Conservation (phyloP, 768 basidiomycete species). For the Leccinum variicolor region DNA sequence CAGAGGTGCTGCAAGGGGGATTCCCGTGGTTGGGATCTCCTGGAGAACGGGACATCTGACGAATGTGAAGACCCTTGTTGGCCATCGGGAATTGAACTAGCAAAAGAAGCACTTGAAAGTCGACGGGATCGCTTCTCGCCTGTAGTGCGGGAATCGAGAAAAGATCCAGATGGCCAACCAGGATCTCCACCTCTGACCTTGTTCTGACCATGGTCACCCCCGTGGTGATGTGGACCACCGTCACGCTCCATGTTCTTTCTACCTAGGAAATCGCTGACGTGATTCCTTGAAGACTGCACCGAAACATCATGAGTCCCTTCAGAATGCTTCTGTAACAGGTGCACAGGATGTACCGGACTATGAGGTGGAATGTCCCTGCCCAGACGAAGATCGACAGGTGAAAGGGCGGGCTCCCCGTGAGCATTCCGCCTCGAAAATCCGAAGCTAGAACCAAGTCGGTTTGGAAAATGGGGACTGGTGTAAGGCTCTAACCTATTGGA, state of each 20-base stretch:
- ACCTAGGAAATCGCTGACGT: slow-evolving; percentile 15
- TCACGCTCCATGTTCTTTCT: slow-evolving; percentile 21
- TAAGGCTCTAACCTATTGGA: slow-evolving; percentile 89
- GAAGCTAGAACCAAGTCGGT: slow-evolving; percentile 36
- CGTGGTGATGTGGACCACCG: slow-evolving; percentile 5
- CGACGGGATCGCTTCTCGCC: slow-evolving; percentile 22
- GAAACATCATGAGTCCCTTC: slow-evolving; percentile 15
- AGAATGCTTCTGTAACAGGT: slow-evolving; percentile 58
- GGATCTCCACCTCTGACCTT: slow-evolving; percentile 17
- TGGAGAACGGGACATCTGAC: slow-evolving; percentile 17
- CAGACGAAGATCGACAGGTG: slow-evolving; percentile 42
- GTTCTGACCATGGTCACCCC: slow-evolving; percentile 18
- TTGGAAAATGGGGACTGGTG: slow-evolving; percentile 45
- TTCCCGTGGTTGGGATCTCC: slow-evolving; percentile 43
- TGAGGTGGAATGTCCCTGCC: slow-evolving; percentile 47
- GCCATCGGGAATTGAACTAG: slow-evolving; percentile 20
- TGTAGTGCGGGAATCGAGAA: slow-evolving; percentile 15
- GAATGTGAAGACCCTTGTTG: slow-evolving; percentile 21
- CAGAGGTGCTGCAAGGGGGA: slow-evolving; percentile 36
- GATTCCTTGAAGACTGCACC: slow-evolving; percentile 16
- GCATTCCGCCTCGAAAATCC: slow-evolving; percentile 39
- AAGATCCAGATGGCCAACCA: slow-evolving; percentile 6
- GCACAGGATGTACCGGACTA: slow-evolving; percentile 39
- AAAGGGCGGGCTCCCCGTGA: slow-evolving; percentile 39
- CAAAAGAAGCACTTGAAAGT: slow-evolving; percentile 21